Evolutionary conservation across 441 rosid genomes (phyloP), one percentile per base, ranked within the genome.

Genomic region (Capsella rubella): DNA sequence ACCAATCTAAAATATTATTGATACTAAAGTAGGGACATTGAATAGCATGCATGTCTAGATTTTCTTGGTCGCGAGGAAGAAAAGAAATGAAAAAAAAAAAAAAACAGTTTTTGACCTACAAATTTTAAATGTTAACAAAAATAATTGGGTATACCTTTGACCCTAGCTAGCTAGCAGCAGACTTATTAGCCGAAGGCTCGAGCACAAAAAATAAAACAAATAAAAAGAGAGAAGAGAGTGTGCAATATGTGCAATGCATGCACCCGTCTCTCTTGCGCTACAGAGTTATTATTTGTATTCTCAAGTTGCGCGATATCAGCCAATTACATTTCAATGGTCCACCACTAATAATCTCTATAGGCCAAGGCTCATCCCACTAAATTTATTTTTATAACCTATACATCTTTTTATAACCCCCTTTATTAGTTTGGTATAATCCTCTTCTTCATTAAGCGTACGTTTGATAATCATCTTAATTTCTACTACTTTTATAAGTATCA

Each of bases 281-380:
- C 62, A 11, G 35, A 40, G 27, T 60, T 25, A 6, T 64, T 60
- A 25, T 15, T 42, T 60, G 13, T 67, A 43, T 60, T 45, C 3
- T 6, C 78, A 67, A 75, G 78, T 75, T 75, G 78, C 69, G 0
- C 69, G 1, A 39, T 58, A 42, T 60, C 8, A 60, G 32, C 68
- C 78, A 67, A 67, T 59, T 21, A 67, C 14, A 51, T 67, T 32
- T 52, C 50, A 43, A 7, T 60, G 78, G 78, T 67, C 78, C 74
- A 67, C 69, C 69, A 60, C 12, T 37, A 14, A 55, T 56, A 27
- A 21, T 21, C 25, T 21, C 25, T 21, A 21, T 21, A 21, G 25
- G 25, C 25, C 25, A 21, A 21, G 63, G 40, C 52, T 69, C 54
- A 56, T 64, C 39, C 75, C 79, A 76, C 75, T 75, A 47, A 45